Base-by-base conservation (phyloP, 371 early-diverging fungal species). In the Saksenaea vasiformis region DNA sequence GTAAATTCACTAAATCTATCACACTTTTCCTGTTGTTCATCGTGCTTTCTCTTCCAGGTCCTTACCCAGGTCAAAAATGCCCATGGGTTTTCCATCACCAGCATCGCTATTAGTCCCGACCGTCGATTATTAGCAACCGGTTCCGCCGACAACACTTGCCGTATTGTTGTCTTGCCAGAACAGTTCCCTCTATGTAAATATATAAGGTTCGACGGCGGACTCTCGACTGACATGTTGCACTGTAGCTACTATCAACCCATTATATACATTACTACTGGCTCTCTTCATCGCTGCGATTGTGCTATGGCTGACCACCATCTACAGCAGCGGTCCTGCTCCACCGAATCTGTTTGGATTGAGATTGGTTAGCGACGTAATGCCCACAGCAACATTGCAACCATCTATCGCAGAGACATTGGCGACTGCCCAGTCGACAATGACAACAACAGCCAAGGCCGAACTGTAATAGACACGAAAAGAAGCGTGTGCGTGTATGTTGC, bases 81-180 rank as follows among this genome's bases (percentile, higher is more conserved):
- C 0, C 91, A 91, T 44, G 70, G 74, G 8, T 85, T 91, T 43
- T 82, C 91, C 17, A 87, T 90, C 56, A 90, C 88, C 2, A 74
- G 81, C 13, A 61, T 91, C 65, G 84, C 90, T 0, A 85, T 91
- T 57, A 88, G 84, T 57, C 79, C 66, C 39, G 82, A 85, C 51
- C 76, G 80, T 35, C 78, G 79, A 4, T 60, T 82, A 41, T 57
- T 91, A 36, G 81, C 84, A 22, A 91, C 85, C 63, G 91, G 82
- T 0, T 91, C 91, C 7, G 88, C 87, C 1, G 91, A 91, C 56
- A 85, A 82, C 47, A 80, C 82, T 1, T 90, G 88, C 65, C 75
- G 78, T 19, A 76, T 88, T 37, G 74, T 83, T 17, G 54, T 56
- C 26, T 68, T 91, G 19, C 91, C 91, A 22, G 66, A 78, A 60